Conservation (phyloP, 208 protist genomes). For the Crithidia thermophila region DNA sequence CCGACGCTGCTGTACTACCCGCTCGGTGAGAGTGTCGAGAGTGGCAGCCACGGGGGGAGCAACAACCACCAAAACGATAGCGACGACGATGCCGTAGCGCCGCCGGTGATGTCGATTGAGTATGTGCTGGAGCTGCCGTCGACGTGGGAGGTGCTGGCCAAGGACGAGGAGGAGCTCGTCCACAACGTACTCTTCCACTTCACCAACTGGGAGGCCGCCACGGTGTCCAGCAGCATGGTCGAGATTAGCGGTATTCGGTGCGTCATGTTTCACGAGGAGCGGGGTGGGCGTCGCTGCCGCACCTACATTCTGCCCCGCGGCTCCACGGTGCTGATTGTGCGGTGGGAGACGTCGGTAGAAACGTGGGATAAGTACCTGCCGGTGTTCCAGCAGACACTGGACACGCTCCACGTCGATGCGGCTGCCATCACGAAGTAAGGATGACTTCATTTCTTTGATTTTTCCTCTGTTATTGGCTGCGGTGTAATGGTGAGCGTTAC, state of each 20-base stretch:
- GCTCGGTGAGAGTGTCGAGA: slow-evolving; percentile 43
- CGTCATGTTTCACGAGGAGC: slow-evolving; percentile 53
- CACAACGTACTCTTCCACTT: slow-evolving; percentile 72
- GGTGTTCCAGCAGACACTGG: slow-evolving; percentile 55
- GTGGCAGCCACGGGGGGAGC: no score
- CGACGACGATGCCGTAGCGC: background rate
- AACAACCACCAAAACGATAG: background rate
- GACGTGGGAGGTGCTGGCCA: slow-evolving; percentile 45
- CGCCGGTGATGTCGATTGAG: slow-evolving; percentile 36
- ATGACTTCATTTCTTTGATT: background rate
- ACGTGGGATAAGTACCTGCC: slow-evolving; percentile 47
- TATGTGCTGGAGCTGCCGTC: slow-evolving; percentile 39
- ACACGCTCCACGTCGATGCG: slow-evolving; percentile 64
- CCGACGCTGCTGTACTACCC: slow-evolving; percentile 61
- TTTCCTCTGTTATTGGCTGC: no score
- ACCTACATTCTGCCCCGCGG: slow-evolving; percentile 55
- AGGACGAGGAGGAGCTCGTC: slow-evolving; percentile 54
- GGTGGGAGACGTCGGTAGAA: slow-evolving; percentile 48
- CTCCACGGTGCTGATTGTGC: slow-evolving; percentile 45
- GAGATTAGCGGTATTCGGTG: slow-evolving; percentile 50
- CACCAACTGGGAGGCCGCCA: slow-evolving; percentile 44
- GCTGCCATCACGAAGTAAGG: slow-evolving; percentile 20
- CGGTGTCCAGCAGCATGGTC: slow-evolving; percentile 32
- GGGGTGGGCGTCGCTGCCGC: slow-evolving; percentile 48
- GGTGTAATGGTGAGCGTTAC: no score